phyloP scores from a whole-genome alignment of 2,329 filamentous ascomycete species.

The Nigrospora osmanthi region DNA sequence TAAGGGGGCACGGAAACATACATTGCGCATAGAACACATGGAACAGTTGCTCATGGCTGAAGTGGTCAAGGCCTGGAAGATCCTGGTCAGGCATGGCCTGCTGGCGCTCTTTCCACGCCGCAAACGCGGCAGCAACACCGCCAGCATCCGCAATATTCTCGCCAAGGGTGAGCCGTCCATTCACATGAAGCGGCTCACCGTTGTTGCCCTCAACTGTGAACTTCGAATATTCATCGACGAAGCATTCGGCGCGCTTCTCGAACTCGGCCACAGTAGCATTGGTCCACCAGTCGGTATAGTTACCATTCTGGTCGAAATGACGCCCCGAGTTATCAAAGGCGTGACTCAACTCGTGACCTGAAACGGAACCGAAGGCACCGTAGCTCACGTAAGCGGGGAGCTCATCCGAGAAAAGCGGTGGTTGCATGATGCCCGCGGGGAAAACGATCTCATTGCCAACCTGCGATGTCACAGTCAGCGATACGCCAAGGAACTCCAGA shows the following conservation, averaged over 20 bases:
- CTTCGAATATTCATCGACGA: conserved; percentile 52
- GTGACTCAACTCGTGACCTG: conserved; percentile 57
- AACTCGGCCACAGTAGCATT: conserved; percentile 49
- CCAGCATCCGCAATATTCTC: conserved; percentile 62
- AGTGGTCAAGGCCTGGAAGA: conserved; percentile 48
- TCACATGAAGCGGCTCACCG: conserved; percentile 48
- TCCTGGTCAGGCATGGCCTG: conserved; percentile 37
- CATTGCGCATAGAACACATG: conserved; percentile 53
- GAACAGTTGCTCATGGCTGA: conserved; percentile 57
- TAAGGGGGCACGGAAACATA: neutral
- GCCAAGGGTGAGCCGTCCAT: conserved; percentile 52
- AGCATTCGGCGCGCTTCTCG: conserved; percentile 50
- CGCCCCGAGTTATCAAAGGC: conserved; percentile 59
- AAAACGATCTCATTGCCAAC: conserved; percentile 58
- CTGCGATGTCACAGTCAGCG: neutral
- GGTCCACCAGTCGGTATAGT: conserved; percentile 60
- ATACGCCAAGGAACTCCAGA: neutral
- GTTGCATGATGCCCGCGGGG: conserved; percentile 59
- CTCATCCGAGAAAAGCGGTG: conserved; percentile 49
- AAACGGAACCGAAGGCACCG: conserved; percentile 54
- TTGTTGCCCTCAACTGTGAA: conserved; percentile 48
- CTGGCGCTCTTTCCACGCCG: conserved; percentile 52
- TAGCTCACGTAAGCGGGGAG: conserved; percentile 48
- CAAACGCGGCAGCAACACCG: conserved; percentile 51
- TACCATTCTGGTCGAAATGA: conserved; percentile 55